Conservation (phyloP, 805 yeast species). For the Wickerhamomyces mucosus region DNA sequence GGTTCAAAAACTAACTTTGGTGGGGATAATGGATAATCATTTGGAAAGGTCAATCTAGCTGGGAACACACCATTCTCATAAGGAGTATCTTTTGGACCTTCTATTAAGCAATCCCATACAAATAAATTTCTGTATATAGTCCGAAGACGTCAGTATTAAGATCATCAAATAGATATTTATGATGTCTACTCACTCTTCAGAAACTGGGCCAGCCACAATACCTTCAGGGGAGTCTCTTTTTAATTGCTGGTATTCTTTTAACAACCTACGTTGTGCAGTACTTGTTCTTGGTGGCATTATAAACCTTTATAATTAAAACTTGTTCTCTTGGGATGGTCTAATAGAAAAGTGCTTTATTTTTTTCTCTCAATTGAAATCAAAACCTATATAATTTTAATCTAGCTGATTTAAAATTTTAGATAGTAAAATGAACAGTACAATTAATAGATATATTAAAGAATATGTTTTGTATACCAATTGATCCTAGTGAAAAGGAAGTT, state of each 20-base stretch:
- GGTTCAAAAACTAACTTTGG: slow-evolving; percentile 71
- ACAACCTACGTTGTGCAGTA: slow-evolving; percentile 79
- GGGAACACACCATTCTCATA: slow-evolving; percentile 86
- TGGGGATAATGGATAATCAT: slow-evolving; percentile 76
- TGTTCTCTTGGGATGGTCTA: background rate
- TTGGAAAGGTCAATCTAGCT: slow-evolving; percentile 62
- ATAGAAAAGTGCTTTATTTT: background rate
- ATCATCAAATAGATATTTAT: background rate
- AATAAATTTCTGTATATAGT: slow-evolving; percentile 37
- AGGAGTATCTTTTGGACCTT: slow-evolving; percentile 78
- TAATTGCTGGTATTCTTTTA: slow-evolving; percentile 85
- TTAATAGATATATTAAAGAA: too few relatives aligned
- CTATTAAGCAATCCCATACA: slow-evolving; percentile 75
- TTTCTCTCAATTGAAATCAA: too few relatives aligned
- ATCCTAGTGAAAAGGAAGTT: too few relatives aligned
- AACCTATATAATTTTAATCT: background rate
- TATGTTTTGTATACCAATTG: too few relatives aligned
- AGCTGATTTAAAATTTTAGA: too few relatives aligned
- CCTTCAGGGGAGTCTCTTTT: slow-evolving; percentile 89
- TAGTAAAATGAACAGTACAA: too few relatives aligned
- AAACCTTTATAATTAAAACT: background rate
- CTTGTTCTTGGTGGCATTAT: slow-evolving; percentile 21
- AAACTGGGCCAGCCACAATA: slow-evolving; percentile 83
- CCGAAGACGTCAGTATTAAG: background rate
- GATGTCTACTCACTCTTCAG: slow-evolving; percentile 38